These are phyloP conservation scores for Auriscalpium orientale DNA, from an alignment of 768 basidiomycete genomes.

Conservation along the genomic window DNA sequence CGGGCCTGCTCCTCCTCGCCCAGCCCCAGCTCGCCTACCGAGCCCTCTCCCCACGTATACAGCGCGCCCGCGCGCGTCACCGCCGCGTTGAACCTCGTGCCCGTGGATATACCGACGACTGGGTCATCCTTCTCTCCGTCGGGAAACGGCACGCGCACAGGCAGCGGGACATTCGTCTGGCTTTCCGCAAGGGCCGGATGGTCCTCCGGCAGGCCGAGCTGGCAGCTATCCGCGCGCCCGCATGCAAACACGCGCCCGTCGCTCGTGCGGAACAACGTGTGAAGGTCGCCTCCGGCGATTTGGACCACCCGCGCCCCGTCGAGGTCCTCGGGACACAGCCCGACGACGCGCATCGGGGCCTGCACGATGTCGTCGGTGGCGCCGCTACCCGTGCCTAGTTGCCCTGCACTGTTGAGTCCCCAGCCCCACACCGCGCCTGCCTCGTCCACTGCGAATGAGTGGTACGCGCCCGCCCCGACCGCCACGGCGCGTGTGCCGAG, in stretches of 20 bases:
- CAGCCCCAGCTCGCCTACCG: conserved; percentile 63
- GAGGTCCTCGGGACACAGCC: conserved; percentile 55
- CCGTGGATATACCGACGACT: conserved; percentile 58
- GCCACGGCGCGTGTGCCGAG: conserved; percentile 64
- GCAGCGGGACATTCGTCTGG: conserved; percentile 56
- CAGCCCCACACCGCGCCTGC: conserved; percentile 84
- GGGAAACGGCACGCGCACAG: conserved; percentile 59
- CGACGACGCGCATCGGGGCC: conserved; percentile 53
- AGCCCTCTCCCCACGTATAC: conserved; percentile 72
- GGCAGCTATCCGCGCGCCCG: conserved; percentile 78
- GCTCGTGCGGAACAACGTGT: conserved; percentile 82
- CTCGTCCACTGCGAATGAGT: conserved; percentile 87
- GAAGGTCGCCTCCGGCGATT: conserved; percentile 80
- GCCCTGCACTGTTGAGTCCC: conserved; percentile 92
- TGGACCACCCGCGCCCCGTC: conserved; percentile 51
- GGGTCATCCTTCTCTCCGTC: conserved; percentile 45
- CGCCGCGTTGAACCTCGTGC: conserved; percentile 65
- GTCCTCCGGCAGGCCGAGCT: conserved; percentile 71
- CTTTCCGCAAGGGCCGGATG: conserved; percentile 50
- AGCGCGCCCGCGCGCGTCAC: conserved; percentile 60
- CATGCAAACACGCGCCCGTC: conserved; percentile 80
- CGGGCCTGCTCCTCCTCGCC: conserved; percentile 48
- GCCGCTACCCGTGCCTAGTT: conserved; percentile 53
- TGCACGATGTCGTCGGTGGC: conserved; percentile 48
- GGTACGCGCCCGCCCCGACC: conserved; percentile 77